Base-by-base conservation (phyloP, 1,284 basidiomycete species). In the Ceraceosorus guamensis region DNA sequence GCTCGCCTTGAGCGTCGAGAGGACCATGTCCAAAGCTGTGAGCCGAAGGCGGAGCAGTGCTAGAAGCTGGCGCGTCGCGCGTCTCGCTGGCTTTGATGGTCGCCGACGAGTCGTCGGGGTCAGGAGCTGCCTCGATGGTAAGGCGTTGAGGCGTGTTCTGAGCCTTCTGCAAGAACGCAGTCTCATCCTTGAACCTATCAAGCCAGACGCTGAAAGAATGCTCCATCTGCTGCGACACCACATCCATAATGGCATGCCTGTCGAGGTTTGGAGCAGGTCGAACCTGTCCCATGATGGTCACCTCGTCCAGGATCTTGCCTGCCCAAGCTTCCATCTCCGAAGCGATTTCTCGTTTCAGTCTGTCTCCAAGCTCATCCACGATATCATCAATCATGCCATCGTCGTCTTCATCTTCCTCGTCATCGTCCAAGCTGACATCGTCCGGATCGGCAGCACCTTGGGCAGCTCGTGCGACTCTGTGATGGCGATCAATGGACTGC, bases 251-350 rank as follows among this genome's bases (percentile, higher is more conserved):
- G 5, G 41, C 46, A 2, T 55, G 37, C 11, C 55, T 31, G 30
- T 61, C 57, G 35, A 31, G 31, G 6, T 5, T 13, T n/a, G 49
- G 41, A 7, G 50, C 50, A 0, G 69, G 67, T 2, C 69, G 56
- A 35, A 70, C 67, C 47, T 71, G 69, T 14, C 69, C 69, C 63
- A 69, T 67, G 56, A 68, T 71, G 8, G 66, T 70, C 45, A 71
- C 68, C 33, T 71, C 68, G 31, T 71, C 68, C 18, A 71, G 53
- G 30, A 71, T 71, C 53, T 65, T 70, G 52, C 66, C 70, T 0
- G 68, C 70, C 70, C 70, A 71, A 13, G 64, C 70, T 43, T 71
- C 70, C 18, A 71, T 54, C 3, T 57, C 60, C 50, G 65, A 66
- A 44, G 68, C 68, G 10, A 68, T 44, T n/a, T n/a, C n/a, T n/a